Base-by-base conservation (phyloP, 768 basidiomycete species). In the Tubosaeta sp. region DNA sequence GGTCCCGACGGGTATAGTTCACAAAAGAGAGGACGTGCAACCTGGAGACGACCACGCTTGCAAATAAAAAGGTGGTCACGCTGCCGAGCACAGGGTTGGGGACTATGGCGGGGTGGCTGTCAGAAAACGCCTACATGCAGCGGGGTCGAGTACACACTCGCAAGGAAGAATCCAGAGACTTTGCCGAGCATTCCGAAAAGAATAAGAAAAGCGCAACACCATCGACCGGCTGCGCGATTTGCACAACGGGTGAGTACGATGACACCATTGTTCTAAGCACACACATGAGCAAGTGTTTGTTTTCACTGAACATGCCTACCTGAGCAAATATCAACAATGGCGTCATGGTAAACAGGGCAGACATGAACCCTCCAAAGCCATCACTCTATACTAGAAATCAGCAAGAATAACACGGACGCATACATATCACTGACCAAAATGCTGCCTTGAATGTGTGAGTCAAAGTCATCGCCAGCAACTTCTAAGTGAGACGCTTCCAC, bases 1-100 rank as follows among this genome's bases (percentile, higher is more conserved):
- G 75, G 49, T 86, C 84, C 8, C 84, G 72, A 2, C 88, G 76
- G 17, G 79, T 80, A 62, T 84, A 89, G 14, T 66, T 59, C 31
- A 78, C 70, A 57, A 79, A 79, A 4, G 81, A 74, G 27, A 94
- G 73, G 4, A 92, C 86, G 22, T 86, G 80, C 27, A 87, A 47
- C 31, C 91, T 89, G 0, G 85, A 86, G 7, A 80, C 78, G 14
- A 79, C 76, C 27, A 92, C 89, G 37, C 76, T 83, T 0, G 87
- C 85, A 62, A 93, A 92, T 10, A 92, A 75, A 76, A 92, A 92
- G 3, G 90, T 91, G 11, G 89, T 94, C 4, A 92, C 88, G 3
- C 90, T 89, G 2, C 90, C 91, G 0, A 91, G 77, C 7, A 91
- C 89, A 0, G 90, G 74, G 61, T 86, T 84, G 1, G 91, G 91